Percentiles rank a stretch among this genome's conserved stretches.
phyloP scores from a whole-genome alignment of 106 monocot genomes.

The Allium cepa region DNA sequence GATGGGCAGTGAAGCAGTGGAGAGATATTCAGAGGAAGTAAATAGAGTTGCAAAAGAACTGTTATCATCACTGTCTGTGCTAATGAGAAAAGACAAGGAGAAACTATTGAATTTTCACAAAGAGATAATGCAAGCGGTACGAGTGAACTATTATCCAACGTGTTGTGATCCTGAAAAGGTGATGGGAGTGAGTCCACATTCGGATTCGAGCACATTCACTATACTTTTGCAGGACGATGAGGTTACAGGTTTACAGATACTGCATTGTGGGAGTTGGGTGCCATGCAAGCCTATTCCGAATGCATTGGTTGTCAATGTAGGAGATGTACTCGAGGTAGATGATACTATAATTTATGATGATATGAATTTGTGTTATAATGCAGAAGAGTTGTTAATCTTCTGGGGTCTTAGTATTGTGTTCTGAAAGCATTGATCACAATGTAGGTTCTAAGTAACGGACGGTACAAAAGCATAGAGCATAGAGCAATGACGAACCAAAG shows the following conservation, averaged over 20 bases:
- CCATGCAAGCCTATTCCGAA: conserved; percentile 11
- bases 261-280: conserved; percentile 14
- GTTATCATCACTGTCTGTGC: conserved; percentile 4
- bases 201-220: conserved; percentile 18
- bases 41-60: conserved; percentile 8
- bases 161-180: conserved; percentile 17
- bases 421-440: neutral
- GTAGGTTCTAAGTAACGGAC: conserved; percentile 30
- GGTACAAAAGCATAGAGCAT: conserved; percentile 30
- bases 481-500: conserved; percentile 12
- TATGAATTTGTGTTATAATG: neutral
- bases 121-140: conserved; percentile 2
- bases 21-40: conserved; percentile 8
- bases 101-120: conserved; percentile 6
- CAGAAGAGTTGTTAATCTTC: neutral
- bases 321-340: conserved; percentile 17
- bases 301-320: conserved; percentile 21
- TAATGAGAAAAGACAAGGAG: conserved; percentile 12
- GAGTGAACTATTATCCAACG: conserved; percentile 22
- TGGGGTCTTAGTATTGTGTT: neutral
- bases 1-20: conserved; percentile 13
- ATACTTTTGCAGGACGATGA: conserved; percentile 21
- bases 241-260: conserved; percentile 17
- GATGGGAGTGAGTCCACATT: conserved; percentile 23
- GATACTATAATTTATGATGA: neutral